These are phyloP conservation scores for Ogataea paradorogensis DNA, from an alignment of 805 yeast genomes.

Conservation along the genomic window DNA sequence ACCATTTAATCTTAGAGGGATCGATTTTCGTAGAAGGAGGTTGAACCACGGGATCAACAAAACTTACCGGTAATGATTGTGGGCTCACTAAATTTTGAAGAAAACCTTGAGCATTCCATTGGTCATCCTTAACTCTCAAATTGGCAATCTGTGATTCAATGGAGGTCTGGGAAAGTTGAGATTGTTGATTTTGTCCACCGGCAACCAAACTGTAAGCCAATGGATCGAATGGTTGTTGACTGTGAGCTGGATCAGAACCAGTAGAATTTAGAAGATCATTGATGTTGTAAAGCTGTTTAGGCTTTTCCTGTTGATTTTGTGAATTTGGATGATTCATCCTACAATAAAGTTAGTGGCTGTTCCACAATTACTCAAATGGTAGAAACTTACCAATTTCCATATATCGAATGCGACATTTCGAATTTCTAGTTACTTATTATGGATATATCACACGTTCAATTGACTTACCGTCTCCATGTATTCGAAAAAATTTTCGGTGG, in stretches of 20 bases:
- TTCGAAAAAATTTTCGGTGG: conserved; percentile 10
- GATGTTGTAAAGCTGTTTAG: conserved; percentile 3
- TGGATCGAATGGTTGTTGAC: conserved; percentile 1
- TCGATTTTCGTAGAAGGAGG: conserved; percentile 13
- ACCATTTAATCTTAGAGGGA: conserved; percentile 54
- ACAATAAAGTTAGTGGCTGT: conserved; percentile 3
- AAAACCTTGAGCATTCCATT: conserved; percentile 5
- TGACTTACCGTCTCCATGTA: conserved; percentile 9
- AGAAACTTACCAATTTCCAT: conserved; percentile 11
- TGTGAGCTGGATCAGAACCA: not conserved
- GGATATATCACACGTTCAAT: conserved; percentile 2
- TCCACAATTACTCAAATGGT: conserved; percentile 2
- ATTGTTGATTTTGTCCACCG: not conserved
- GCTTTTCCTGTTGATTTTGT: not conserved
- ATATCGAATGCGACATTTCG: conserved; percentile 9
- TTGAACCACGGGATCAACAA: conserved; percentile 6
- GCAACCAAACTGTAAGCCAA: not conserved
- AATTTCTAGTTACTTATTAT: conserved; percentile 6
- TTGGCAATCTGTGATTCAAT: conserved; percentile 6
- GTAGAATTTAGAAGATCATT: conserved; percentile 1
- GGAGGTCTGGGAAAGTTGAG: not conserved
- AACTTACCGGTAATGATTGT: conserved; percentile 7
- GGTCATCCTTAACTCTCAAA: conserved; percentile 5
- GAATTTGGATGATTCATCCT: conserved; percentile 4
- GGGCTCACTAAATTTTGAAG: conserved; percentile 2